Evolutionary conservation across 768 basidiomycete species (phyloP), one percentile per base, ranked within the genome.

Genomic region (Mycena latifolia): DNA sequence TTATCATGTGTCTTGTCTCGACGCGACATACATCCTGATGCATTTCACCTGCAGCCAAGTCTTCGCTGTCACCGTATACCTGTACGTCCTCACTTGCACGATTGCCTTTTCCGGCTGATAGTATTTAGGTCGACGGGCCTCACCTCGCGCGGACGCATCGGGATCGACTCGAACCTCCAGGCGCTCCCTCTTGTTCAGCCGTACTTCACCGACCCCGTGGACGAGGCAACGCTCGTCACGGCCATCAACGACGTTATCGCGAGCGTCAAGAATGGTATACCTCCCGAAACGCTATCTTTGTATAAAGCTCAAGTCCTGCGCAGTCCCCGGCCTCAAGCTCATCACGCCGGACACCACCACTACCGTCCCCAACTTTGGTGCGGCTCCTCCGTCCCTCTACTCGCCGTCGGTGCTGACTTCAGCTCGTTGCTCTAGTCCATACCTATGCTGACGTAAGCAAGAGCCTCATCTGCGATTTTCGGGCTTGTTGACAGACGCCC

Each of bases 291-390:
- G 11, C 46, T n/a, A 29, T 43, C n/a, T 31, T 74, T 15, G 53
- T n/a, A 33, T 15, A 46, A 58, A 63, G 45, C 43, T 59, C 22
- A 63, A 31, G 12, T 17, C 22, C 48, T 47, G 2, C 60, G 1
- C 45, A 86, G 86, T 89, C 7, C 73, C 84, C 7, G 81, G 80
- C 10, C 73, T 89, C 72, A 85, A 81, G 1, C 69, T 89, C 71
- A 87, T 90, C 67, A 88, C 85, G 6, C 89, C 88, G 18, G 88
- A 90, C 72, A 84, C 84, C 69, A 84, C 82, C 0, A 87, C 85
- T 5, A 88, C 87, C 2, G 76, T 89, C 33, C 75, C 78, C 18
- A 75, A 85, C 59, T 89, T 88, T 70, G 84, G 86, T 84, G 61
- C 28, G 80, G 71, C 20, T 9, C 20, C 20, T 10, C 41, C 9